These are phyloP conservation scores for Fomitiporia mediterranea DNA, from an alignment of 1,284 basidiomycete genomes.

Conservation along the genomic window DNA sequence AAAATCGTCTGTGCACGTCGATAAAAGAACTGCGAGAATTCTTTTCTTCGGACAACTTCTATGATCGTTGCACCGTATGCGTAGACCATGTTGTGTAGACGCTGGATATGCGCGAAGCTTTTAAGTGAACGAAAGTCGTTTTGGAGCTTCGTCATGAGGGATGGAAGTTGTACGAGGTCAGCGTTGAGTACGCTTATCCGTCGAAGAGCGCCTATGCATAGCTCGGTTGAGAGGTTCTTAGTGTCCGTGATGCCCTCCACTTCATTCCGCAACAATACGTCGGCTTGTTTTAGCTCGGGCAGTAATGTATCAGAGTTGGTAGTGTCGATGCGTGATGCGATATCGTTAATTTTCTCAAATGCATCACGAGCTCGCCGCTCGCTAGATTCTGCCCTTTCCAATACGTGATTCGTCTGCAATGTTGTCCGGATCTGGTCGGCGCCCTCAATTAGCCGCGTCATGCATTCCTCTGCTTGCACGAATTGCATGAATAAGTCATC, in stretches of 20 bases:
- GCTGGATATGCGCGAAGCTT: slow-evolving; percentile 85
- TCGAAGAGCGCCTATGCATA: slow-evolving; percentile 60
- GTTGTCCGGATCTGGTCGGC: slow-evolving; percentile 53
- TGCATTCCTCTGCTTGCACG: slow-evolving; percentile 47
- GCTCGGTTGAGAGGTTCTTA: slow-evolving; percentile 78
- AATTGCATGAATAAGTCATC: slow-evolving; percentile 56
- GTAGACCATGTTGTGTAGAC: slow-evolving; percentile 87
- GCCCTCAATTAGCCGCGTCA: slow-evolving; percentile 51
- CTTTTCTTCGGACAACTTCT: slow-evolving; percentile 85
- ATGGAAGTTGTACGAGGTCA: slow-evolving; percentile 66
- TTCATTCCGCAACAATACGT: slow-evolving; percentile 54
- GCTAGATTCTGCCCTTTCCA: slow-evolving; percentile 57
- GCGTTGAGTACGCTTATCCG: slow-evolving; percentile 74
- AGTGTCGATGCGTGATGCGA: slow-evolving; percentile 47
- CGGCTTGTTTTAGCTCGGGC: slow-evolving; percentile 62
- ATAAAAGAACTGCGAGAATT: slow-evolving; percentile 81
- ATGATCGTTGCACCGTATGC: slow-evolving; percentile 91
- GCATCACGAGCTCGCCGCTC: slow-evolving; percentile 52
- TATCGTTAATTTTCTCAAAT: slow-evolving; percentile 51
- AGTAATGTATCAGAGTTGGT: slow-evolving; percentile 48
- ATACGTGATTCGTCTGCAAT: slow-evolving; percentile 39
- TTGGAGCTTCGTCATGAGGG: slow-evolving; percentile 59
- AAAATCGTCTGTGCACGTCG: slow-evolving; percentile 73
- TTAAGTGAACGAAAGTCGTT: slow-evolving; percentile 67
- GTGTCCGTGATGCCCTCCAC: slow-evolving; percentile 49